Percentiles rank a stretch among this genome's conserved stretches.
These are phyloP conservation scores for Solanum chiquidenum DNA, from an alignment of 257 asterid species.

Conservation along the genomic window DNA sequence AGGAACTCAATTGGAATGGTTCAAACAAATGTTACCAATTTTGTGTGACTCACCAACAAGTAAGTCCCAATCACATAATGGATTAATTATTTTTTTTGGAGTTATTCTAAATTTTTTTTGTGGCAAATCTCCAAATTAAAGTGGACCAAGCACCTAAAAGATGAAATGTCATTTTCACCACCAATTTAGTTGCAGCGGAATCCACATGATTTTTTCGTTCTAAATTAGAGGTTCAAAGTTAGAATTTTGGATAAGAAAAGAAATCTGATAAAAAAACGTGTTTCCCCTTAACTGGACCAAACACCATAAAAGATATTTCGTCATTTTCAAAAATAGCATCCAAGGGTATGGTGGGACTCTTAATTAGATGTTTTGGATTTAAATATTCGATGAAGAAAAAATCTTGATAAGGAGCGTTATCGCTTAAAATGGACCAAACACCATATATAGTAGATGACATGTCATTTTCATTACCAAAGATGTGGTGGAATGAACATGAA, in stretches of 20 bases:
- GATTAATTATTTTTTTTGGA: neutral
- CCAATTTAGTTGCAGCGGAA: neutral
- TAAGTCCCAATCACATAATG: neutral
- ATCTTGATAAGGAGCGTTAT: neutral
- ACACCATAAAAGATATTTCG: neutral
- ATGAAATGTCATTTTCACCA: neutral
- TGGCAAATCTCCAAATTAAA: neutral
- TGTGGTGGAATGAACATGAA: neutral
- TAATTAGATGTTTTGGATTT: neutral
- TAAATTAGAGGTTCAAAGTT: accelerated
- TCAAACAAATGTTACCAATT: neutral
- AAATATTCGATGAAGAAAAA: neutral
- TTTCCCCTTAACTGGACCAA: neutral
- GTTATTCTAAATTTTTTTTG: neutral
- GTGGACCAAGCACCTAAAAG: neutral
- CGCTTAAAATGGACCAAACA: too few relatives aligned
- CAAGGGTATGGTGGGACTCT: neutral
- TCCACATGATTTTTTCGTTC: accelerated
- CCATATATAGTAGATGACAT: neutral
- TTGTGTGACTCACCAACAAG: neutral
- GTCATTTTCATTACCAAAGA: neutral
- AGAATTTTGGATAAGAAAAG: neutral
- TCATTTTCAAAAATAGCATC: neutral
- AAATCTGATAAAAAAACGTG: accelerated
- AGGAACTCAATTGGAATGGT: neutral